These are phyloP conservation scores for Leptographium galeiforme DNA, from an alignment of 2,329 filamentous ascomycete genomes.

Conservation along the genomic window DNA sequence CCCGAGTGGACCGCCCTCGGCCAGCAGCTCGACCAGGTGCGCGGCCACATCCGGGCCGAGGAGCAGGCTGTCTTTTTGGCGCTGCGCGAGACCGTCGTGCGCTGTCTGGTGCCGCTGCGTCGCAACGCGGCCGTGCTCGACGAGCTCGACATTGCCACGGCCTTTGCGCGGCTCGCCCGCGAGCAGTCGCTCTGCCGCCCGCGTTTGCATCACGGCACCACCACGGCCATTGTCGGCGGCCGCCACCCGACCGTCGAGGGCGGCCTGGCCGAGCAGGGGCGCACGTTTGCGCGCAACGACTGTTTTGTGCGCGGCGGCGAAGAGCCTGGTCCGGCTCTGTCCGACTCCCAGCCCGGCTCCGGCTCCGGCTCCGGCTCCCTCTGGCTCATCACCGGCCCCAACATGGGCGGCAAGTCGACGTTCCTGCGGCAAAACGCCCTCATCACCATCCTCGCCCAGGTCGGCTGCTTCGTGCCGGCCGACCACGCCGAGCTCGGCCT, in stretches of 20 bases:
- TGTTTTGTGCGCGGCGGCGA: constrained; percentile 38
- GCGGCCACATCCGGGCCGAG: constrained; percentile 66
- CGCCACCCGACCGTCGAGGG: constrained; percentile 87
- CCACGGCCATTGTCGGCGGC: constrained; percentile 70
- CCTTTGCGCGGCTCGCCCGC: constrained; percentile 65
- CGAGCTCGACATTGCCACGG: constrained; percentile 80
- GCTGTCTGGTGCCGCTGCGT: constrained; percentile 72
- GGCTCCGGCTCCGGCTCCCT: constrained; percentile 43
- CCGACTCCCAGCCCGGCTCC: constrained; percentile 25
- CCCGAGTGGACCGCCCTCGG: constrained; percentile 77
- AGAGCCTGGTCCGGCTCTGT: no score
- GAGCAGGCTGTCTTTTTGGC: constrained; percentile 68
- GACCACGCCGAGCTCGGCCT: constrained; percentile 74
- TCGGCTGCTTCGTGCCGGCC: constrained; percentile 85
- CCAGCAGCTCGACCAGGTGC: constrained; percentile 62
- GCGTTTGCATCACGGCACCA: constrained; percentile 47
- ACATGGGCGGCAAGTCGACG: constrained; percentile 96
- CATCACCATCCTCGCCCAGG: constrained; percentile 85
- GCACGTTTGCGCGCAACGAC: constrained; percentile 54
- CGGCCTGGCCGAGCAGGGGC: constrained; percentile 56
- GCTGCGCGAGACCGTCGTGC: constrained; percentile 63
- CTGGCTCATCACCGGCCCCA: constrained; percentile 68
- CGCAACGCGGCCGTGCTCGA: constrained; percentile 86
- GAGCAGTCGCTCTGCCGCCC: constrained; percentile 67
- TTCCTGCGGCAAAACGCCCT: constrained; percentile 92